A percentile compares a stretch with the other conserved stretches of the same genome.
These are phyloP conservation scores for Ganoderma meredithae DNA, from an alignment of 1,284 basidiomycete species.

Conservation along the genomic window DNA sequence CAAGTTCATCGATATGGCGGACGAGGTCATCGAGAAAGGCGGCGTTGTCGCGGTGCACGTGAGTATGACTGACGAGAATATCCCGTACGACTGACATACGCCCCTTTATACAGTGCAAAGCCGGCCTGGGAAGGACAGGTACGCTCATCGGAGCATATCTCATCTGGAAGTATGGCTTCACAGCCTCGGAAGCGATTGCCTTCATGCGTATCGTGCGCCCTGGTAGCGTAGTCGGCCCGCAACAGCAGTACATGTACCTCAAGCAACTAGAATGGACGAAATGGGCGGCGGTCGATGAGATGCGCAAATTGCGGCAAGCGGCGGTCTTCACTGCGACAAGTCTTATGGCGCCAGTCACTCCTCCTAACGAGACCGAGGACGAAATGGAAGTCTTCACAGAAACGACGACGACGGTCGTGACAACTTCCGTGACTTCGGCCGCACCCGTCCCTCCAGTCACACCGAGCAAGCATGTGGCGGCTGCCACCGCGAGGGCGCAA, in stretches of 20 bases:
- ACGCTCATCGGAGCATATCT: conserved; percentile 97
- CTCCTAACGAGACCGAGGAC: conserved; percentile 75
- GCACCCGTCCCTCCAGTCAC: conserved; percentile 72
- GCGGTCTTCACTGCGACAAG: conserved; percentile 51
- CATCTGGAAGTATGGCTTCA: conserved; percentile 99
- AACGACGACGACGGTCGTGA: conserved; percentile 42
- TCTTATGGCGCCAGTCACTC: conserved; percentile 79
- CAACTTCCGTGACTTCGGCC: conserved; percentile 43
- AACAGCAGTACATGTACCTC: conserved; percentile 96
- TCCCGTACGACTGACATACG: conserved; percentile 33
- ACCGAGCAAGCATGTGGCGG: conserved; percentile 75
- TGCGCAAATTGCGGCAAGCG: conserved; percentile 56
- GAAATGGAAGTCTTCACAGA: conserved; percentile 54
- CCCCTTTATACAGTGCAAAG: conserved; percentile 77
- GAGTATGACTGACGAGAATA: conserved; percentile 43
- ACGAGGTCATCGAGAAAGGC: conserved; percentile 78
- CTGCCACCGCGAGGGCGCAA: conserved; percentile 70
- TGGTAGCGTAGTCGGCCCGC: conserved; percentile 93
- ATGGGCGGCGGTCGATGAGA: conserved; percentile 88
- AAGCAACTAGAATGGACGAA: conserved; percentile 95
- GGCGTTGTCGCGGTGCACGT: conserved; percentile 91
- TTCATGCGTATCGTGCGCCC: conserved; percentile 99
- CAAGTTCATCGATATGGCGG: conserved; percentile 87
- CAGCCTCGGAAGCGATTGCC: conserved; percentile 96
- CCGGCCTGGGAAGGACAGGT: conserved; percentile 91